These are phyloP conservation scores for Selenicereus undatus DNA, from an alignment of 148 eudicot species.

Conservation along the genomic window DNA sequence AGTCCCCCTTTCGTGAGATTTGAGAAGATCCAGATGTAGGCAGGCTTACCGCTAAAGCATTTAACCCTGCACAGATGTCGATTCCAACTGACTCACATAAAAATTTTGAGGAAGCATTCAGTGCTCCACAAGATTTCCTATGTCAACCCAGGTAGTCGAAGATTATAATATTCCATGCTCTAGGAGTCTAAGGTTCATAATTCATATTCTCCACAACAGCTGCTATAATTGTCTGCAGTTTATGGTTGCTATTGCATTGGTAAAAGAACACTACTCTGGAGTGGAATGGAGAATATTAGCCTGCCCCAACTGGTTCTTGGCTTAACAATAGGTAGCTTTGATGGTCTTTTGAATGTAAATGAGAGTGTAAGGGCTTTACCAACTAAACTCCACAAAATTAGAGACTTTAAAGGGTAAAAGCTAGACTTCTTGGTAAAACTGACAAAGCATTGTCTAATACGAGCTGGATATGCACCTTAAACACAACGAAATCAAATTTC, in stretches of 20 bases:
- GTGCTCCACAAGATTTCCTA: too few species aligned
- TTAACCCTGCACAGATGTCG: too few species aligned
- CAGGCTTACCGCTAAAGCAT: too few species aligned
- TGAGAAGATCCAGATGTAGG: too few species aligned
- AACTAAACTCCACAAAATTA: neutral
- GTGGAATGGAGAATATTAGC: neutral
- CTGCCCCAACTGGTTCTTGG: neutral
- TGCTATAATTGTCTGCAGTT: neutral
- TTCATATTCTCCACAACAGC: neutral
- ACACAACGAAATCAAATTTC: neutral
- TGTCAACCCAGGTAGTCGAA: too few species aligned
- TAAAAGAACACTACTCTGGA: neutral
- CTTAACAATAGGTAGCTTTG: neutral
- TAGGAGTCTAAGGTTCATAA: too few species aligned
- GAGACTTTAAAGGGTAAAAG: too few species aligned
- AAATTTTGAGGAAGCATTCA: too few species aligned
- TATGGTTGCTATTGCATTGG: neutral
- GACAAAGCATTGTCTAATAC: neutral
- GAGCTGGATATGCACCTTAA: neutral
- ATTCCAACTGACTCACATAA: too few species aligned
- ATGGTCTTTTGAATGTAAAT: neutral
- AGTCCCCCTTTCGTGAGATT: too few species aligned
- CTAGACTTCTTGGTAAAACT: neutral
- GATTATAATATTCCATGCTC: too few species aligned
- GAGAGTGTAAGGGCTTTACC: neutral